A percentile compares a stretch with the other conserved stretches of the same genome.
Evolutionary conservation across 2,329 filamentous ascomycete species (phyloP).

Genomic region (Microdochium bolleyi): DNA sequence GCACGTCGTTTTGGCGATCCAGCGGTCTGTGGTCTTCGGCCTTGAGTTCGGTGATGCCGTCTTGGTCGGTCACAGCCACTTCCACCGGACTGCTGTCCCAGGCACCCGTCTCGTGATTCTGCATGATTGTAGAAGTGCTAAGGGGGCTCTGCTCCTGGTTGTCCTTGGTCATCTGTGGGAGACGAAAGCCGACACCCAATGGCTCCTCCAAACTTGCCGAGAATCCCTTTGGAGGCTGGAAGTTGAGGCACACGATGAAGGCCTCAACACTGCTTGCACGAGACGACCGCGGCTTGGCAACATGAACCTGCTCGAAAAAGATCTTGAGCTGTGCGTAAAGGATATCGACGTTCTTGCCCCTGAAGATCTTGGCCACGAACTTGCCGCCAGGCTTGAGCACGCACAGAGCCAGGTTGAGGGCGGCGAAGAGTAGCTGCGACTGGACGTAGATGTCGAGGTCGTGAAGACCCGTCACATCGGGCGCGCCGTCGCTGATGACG

Average conservation of each 20-base stretch:
- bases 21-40: slow-evolving; percentile 35
- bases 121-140: slow-evolving; percentile 32
- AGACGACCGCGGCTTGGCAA: slow-evolving; percentile 89
- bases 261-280: slow-evolving; percentile 95
- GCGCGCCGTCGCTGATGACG: slow-evolving; percentile 90
- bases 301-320: slow-evolving; percentile 79
- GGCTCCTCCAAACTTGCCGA: slow-evolving; percentile 68
- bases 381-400: slow-evolving; percentile 88
- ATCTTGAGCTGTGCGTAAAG: slow-evolving; percentile 90
- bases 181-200: slow-evolving; percentile 53
- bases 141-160: slow-evolving; percentile 30
- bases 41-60: slow-evolving; percentile 37
- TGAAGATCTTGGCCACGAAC: slow-evolving; percentile 97
- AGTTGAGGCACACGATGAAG: slow-evolving; percentile 91
- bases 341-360: slow-evolving; percentile 89
- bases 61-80: slow-evolving; percentile 11
- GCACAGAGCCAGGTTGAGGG: slow-evolving; percentile 86
- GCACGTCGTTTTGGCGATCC: slow-evolving; percentile 31
- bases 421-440: slow-evolving; percentile 88
- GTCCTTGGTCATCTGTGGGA: slow-evolving; percentile 41
- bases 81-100: slow-evolving; percentile 27
- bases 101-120: slow-evolving; percentile 33
- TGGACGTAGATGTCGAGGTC: slow-evolving; percentile 98
- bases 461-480: slow-evolving; percentile 92
- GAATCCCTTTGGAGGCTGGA: slow-evolving; percentile 71